Percentiles rank a stretch among this genome's conserved stretches.
Conservation (phyloP, 192 early-diverging fungal genomes). For the Coemansia umbellata region DNA sequence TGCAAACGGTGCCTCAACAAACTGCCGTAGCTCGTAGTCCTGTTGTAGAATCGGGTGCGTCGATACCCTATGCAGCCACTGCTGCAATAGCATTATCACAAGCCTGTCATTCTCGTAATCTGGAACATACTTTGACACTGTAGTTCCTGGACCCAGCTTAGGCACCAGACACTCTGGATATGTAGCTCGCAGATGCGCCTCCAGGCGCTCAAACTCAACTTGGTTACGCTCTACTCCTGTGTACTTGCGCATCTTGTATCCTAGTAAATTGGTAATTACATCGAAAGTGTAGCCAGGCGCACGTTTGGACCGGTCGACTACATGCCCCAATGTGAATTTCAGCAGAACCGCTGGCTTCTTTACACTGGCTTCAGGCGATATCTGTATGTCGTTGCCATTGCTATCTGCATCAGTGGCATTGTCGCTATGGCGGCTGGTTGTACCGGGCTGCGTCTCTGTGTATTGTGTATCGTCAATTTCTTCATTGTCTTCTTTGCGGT, state of each 20-base stretch:
- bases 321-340: constrained; percentile 32
- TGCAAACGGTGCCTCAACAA: constrained; percentile 54
- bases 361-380: neutral
- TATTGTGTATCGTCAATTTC: constrained; percentile 1
- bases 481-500: neutral
- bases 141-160: constrained; percentile 38
- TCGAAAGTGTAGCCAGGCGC: constrained; percentile 37
- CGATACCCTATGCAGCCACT: constrained; percentile 47
- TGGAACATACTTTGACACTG: constrained; percentile 44
- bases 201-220: constrained; percentile 49
- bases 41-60: constrained; percentile 44
- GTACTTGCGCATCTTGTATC: constrained; percentile 51
- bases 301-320: constrained; percentile 49
- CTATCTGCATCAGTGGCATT: neutral
- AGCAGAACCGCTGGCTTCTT: constrained; percentile 16
- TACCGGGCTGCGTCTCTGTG: neutral
- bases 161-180: constrained; percentile 54
- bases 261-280: constrained; percentile 35
- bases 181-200: constrained; percentile 46
- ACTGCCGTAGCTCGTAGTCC: constrained; percentile 55
- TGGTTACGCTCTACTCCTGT: constrained; percentile 45
- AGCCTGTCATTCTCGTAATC: constrained; percentile 52
- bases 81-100: constrained; percentile 45
- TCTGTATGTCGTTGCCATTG: neutral
- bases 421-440: neutral